A percentile compares a stretch with the other conserved stretches of the same genome.
Evolutionary conservation across 2,329 filamentous ascomycete species (phyloP).

Genomic region (Trichoderma sp.): DNA sequence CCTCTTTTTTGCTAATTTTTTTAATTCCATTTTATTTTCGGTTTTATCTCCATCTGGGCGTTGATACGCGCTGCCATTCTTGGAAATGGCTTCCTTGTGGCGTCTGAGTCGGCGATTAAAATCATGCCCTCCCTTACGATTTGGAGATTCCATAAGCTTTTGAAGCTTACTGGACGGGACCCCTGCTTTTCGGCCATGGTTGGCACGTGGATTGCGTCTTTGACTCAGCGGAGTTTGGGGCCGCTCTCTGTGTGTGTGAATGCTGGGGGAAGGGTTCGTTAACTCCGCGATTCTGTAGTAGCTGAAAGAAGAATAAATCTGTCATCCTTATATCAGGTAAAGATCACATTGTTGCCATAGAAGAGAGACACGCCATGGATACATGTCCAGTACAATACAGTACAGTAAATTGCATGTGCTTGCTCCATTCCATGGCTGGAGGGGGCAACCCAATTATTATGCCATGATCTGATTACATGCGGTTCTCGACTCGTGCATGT

Average conservation of each 20-base stretch:
- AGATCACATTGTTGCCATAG: neutral
- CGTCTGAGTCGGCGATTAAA: constrained; percentile 8
- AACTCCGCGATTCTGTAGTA: neutral
- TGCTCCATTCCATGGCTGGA: neutral
- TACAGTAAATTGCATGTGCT: neutral
- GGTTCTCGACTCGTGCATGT: neutral
- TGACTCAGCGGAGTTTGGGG: neutral
- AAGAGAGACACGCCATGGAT: neutral
- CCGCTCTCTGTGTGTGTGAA: neutral
- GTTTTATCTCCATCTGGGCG: neutral
- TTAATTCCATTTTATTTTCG: neutral
- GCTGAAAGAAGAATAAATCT: neutral
- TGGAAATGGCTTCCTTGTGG: neutral
- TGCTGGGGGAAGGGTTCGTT: neutral
- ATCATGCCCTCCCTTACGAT: neutral
- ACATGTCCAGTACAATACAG: neutral
- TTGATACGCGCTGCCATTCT: neutral
- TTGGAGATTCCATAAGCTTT: constrained; percentile 1
- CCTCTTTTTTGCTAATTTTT: neutral
- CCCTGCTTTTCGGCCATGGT: neutral
- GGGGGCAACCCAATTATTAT: neutral
- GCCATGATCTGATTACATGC: neutral
- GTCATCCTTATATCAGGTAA: neutral
- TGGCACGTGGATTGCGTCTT: constrained; percentile 9
- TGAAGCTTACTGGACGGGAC: constrained; percentile 13